phyloP scores from a whole-genome alignment of 106 monocot species.

The Posidonia australis region DNA sequence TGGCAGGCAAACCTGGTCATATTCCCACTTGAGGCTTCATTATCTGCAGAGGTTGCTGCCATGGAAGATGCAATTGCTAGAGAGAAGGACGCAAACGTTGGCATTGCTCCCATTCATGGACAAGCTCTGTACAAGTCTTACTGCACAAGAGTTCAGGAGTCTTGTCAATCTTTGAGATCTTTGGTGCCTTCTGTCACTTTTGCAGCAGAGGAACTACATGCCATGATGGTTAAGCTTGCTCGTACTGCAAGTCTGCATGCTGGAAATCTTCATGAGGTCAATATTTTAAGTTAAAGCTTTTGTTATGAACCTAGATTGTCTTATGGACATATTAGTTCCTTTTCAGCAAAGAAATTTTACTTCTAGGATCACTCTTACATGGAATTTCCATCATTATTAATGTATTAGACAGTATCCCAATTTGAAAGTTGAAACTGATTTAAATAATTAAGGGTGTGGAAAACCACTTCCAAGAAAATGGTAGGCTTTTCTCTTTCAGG shows the following conservation, averaged over 20 bases:
- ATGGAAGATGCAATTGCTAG: slow-evolving; percentile 39
- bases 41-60: slow-evolving; percentile 47
- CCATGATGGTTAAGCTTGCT: slow-evolving; percentile 71
- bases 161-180: slow-evolving; percentile 44
- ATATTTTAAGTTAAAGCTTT: background rate
- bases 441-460: too few species aligned
- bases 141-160: slow-evolving; percentile 44
- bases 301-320: background rate
- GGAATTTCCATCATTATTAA: too few species aligned
- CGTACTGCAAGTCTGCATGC: slow-evolving; percentile 68
- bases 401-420: too few species aligned
- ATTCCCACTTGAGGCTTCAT: slow-evolving; percentile 74
- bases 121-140: slow-evolving; percentile 77
- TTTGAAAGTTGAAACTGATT: too few species aligned
- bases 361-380: too few species aligned
- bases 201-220: slow-evolving; percentile 47
- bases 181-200: slow-evolving; percentile 50
- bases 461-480: too few species aligned
- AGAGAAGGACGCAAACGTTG: slow-evolving; percentile 37
- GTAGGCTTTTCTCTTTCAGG: too few species aligned
- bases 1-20: slow-evolving; percentile 57
- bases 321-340: too few species aligned
- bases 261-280: slow-evolving; percentile 89
- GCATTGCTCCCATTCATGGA: slow-evolving; percentile 52
- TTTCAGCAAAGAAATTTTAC: too few species aligned